Percentiles rank a stretch among this genome's conserved stretches.
Evolutionary conservation across 2,329 filamentous ascomycete genomes (phyloP).

Genomic region (Nannizziopsis barbatae): DNA sequence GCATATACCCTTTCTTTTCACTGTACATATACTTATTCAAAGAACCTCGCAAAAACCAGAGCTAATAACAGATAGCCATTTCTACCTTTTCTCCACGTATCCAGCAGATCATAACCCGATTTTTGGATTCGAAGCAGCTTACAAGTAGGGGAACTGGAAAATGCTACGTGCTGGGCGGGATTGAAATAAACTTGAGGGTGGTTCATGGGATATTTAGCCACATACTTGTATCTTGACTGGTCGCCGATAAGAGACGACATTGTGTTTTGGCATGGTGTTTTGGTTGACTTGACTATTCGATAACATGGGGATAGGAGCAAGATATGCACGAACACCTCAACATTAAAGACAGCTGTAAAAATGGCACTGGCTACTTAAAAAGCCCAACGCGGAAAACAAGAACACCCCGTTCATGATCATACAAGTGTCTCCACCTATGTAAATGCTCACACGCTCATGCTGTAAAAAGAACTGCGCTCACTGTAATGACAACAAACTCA

Average conservation of each 20-base stretch:
- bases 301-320: too few relatives aligned
- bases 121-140: too few relatives aligned
- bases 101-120: too few relatives aligned
- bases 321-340: constrained; percentile 2
- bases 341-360: constrained; percentile 7
- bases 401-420: constrained; percentile 8
- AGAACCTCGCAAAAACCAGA: constrained; percentile 14
- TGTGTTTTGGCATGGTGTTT: too few relatives aligned
- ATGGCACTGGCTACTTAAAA: not conserved
- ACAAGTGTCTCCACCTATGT: constrained; percentile 8
- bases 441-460: constrained; percentile 5
- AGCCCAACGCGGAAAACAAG: not conserved
- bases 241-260: not conserved
- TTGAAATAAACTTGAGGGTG: too few relatives aligned
- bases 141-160: too few relatives aligned
- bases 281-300: not conserved
- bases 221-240: not conserved
- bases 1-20: too few relatives aligned
- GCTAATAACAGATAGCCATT: not conserved
- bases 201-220: too few relatives aligned
- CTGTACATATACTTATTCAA: too few relatives aligned
- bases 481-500: not conserved
- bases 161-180: too few relatives aligned
- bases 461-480: not conserved
- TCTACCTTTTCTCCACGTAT: not conserved